These are phyloP conservation scores for Tricholoma matsutake DNA, from an alignment of 768 basidiomycete genomes.

Conservation along the genomic window DNA sequence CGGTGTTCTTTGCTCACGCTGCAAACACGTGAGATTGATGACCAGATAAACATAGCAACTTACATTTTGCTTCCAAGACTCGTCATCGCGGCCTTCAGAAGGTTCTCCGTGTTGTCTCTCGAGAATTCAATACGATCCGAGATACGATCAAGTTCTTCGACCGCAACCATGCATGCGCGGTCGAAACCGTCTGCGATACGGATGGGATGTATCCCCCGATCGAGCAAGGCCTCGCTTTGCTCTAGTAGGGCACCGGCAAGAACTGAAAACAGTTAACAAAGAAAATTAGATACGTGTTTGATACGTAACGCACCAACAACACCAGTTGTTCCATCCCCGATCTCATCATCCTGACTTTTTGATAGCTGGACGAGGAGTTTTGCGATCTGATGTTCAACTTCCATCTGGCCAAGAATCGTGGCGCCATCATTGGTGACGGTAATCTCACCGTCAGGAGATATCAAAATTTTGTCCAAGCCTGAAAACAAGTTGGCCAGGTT, in stretches of 20 bases:
- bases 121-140: slow-evolving; percentile 90
- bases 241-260: slow-evolving; percentile 97
- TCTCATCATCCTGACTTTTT: slow-evolving; percentile 99
- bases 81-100: slow-evolving; percentile 94
- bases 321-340: slow-evolving; percentile 98
- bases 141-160: slow-evolving; percentile 86
- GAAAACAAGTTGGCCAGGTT: slow-evolving; percentile 6
- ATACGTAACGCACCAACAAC: slow-evolving; percentile 79
- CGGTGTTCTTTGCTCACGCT: slow-evolving; percentile 96
- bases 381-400: slow-evolving; percentile 98
- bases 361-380: slow-evolving; percentile 95
- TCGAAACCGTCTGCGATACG: slow-evolving; percentile 99
- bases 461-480: slow-evolving; percentile 95
- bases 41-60: slow-evolving; percentile 19
- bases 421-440: slow-evolving; percentile 99
- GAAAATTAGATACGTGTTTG: neutral
- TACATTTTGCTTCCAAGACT: slow-evolving; percentile 98
- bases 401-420: slow-evolving; percentile 97
- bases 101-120: slow-evolving; percentile 74
- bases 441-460: slow-evolving; percentile 96
- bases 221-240: slow-evolving; percentile 92
- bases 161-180: slow-evolving; percentile 86
- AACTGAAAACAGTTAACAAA: slow-evolving; percentile 43
- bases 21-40: slow-evolving; percentile 7
- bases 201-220: slow-evolving; percentile 98